phyloP scores from a whole-genome alignment of 352 stramenopile species.

The Pythium brachiatum region DNA sequence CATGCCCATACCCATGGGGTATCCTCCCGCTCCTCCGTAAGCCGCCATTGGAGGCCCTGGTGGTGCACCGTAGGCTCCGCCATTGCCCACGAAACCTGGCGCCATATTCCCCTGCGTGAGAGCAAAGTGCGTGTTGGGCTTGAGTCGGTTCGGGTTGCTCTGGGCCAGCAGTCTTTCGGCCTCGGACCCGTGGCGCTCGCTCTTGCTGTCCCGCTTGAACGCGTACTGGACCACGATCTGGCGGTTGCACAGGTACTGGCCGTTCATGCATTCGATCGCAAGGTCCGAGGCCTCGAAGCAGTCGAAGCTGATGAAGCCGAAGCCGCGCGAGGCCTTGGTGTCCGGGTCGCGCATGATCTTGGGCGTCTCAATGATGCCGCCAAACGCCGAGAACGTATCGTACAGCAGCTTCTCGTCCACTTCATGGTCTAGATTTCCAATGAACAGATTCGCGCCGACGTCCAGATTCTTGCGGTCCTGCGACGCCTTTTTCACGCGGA shows the following conservation, averaged over 20 bases:
- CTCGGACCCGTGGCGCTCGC: conserved; percentile 91
- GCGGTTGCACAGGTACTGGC: conserved; percentile 97
- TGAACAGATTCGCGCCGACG: conserved; percentile 99
- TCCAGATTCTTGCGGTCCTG: conserved; percentile 95
- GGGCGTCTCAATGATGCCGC: conserved; percentile 94
- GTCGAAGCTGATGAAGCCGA: conserved; percentile 98
- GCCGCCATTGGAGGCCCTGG: conserved; percentile 34
- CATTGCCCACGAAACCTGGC: neutral
- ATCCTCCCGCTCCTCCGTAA: conserved; percentile 2
- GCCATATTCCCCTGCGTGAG: conserved; percentile 29
- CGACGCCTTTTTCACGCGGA: conserved; percentile 96
- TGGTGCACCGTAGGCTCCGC: conserved; percentile 11
- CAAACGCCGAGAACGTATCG: conserved; percentile 99
- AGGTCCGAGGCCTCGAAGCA: conserved; percentile 97
- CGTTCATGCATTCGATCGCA: conserved; percentile 99
- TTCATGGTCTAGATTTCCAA: conserved; percentile 95
- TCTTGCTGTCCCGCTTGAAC: conserved; percentile 96
- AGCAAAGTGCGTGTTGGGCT: conserved; percentile 78
- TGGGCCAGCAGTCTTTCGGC: conserved; percentile 85
- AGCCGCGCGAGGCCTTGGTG: conserved; percentile 92
- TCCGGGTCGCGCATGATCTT: conserved; percentile 95
- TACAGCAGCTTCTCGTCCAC: conserved; percentile 99
- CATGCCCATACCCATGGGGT: conserved; percentile 1
- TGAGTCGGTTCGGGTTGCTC: conserved; percentile 77
- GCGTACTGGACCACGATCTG: conserved; percentile 99